Conservation (phyloP, 164 flowering plant species). For the Liriodendron chinense region DNA sequence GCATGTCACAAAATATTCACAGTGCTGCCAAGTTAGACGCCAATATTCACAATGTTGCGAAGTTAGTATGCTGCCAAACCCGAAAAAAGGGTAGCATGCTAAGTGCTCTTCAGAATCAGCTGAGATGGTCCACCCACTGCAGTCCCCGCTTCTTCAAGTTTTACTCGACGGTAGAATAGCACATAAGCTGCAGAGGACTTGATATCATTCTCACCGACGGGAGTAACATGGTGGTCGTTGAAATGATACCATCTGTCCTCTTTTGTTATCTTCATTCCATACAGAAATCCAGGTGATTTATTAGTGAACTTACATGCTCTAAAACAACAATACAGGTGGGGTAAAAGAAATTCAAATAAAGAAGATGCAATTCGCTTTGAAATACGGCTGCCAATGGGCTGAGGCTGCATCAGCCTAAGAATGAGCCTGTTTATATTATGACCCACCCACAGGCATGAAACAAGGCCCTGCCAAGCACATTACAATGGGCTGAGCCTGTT, state of each 20-base stretch:
- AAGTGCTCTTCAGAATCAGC: not conserved
- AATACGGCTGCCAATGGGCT: not conserved
- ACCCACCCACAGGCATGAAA: too few species aligned
- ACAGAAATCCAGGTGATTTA: not conserved
- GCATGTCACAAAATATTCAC: not conserved
- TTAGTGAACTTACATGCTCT: not conserved
- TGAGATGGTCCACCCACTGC: not conserved
- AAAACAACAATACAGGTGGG: not conserved
- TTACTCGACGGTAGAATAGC: conserved; percentile 69
- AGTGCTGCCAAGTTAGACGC: not conserved
- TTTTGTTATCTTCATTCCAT: conserved; percentile 57
- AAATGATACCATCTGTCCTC: conserved; percentile 89
- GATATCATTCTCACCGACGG: conserved; percentile 59
- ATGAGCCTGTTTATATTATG: too few species aligned
- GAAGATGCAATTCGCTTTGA: not conserved
- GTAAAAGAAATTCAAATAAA: too few species aligned
- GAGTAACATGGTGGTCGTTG: conserved; percentile 79
- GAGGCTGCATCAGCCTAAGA: too few species aligned
- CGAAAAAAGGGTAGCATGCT: not conserved
- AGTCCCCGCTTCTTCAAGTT: conserved; percentile 10
- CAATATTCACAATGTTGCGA: too few species aligned
- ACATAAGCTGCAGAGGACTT: conserved; percentile 87
- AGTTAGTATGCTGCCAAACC: too few species aligned
- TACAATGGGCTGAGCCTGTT: too few species aligned
- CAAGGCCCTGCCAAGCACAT: too few species aligned